Evolutionary conservation across 768 basidiomycete genomes (phyloP), one percentile per base, ranked within the genome.

Genomic region (Collybiopsis luxurians): DNA sequence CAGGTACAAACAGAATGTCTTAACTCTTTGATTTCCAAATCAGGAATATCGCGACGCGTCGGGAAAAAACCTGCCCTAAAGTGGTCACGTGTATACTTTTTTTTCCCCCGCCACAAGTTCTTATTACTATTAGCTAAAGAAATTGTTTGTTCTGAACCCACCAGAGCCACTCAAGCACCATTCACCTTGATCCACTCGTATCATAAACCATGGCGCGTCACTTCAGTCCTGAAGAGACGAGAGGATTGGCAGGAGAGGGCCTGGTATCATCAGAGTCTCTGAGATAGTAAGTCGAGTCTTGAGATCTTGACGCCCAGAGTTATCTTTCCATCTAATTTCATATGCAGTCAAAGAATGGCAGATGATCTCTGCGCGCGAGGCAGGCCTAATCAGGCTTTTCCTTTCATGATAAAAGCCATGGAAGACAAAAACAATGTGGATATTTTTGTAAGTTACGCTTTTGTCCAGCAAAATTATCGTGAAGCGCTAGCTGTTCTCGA

Each of bases 371-470:
- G 28, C 27, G 47, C 47, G 17, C 44, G 60, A 53, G 54, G 67
- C 17, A 71, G 67, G 47, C 71, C 71, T 5, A 48, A 67, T 19
- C 60, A 76, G 48, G 75, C 75, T 0, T 44, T 71, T 3, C 76
- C 78, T 0, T 78, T 74, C 56, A 66, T 79, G 4, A 42, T 64
- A 21, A 71, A 71, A 55, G 76, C 78, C 0, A 63, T 79, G 59
- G 62, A 76, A 46, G 76, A 77, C 59, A 60, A 59, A 0, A 67
- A 75, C 55, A 78, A 77, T 56, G 60, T 77, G 10, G 76, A 78
- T 56, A 76, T 72, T 59, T 64, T 76, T 12, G 60, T 63, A 38
- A 68, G 69, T 19, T 65, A 63, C n/a, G 57, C 66, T 2, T 55
- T 63, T 11, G 64, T 64, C 17, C 60, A 27, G 17, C 30, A 34